These are phyloP conservation scores for Anastatica hierochuntica DNA, from an alignment of 345 rosid species.

Conservation along the genomic window DNA sequence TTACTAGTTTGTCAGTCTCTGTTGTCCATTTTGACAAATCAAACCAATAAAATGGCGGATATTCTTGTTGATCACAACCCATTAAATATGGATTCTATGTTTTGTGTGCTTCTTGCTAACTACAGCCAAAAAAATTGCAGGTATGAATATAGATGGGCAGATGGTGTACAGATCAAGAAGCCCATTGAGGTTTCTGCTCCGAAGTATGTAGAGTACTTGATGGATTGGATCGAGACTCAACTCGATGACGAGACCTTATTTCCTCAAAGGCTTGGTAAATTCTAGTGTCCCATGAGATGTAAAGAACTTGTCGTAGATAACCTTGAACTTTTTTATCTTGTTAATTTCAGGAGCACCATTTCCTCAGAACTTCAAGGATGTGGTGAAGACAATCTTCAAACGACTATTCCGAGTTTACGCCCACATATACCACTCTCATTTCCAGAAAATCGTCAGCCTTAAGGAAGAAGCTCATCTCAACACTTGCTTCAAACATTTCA, in stretches of 20 bases:
- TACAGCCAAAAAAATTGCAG: slow-evolving; percentile 27
- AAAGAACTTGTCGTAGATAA: not conserved
- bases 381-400: slow-evolving; percentile 92
- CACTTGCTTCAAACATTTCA: slow-evolving; percentile 98
- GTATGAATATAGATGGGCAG: slow-evolving; percentile 99
- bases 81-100: not conserved
- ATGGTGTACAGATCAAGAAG: slow-evolving; percentile 95
- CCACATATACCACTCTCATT: slow-evolving; percentile 91
- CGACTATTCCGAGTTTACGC: slow-evolving; percentile 95
- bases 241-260: slow-evolving; percentile 94
- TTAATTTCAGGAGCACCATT: slow-evolving; percentile 69
- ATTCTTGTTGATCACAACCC: not conserved
- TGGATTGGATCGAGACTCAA: slow-evolving; percentile 98
- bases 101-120: not conserved
- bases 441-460: slow-evolving; percentile 97
- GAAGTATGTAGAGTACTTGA: slow-evolving; percentile 91
- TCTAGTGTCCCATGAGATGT: not conserved
- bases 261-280: slow-evolving; percentile 94
- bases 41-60: not conserved
- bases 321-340: not conserved
- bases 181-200: slow-evolving; percentile 99
- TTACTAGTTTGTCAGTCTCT: not conserved
- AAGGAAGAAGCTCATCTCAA: slow-evolving; percentile 99
- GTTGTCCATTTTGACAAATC: not conserved
- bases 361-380: slow-evolving; percentile 93